Base-by-base conservation (phyloP, 2,329 filamentous ascomycete species). In the Aspergillus sp. region DNA sequence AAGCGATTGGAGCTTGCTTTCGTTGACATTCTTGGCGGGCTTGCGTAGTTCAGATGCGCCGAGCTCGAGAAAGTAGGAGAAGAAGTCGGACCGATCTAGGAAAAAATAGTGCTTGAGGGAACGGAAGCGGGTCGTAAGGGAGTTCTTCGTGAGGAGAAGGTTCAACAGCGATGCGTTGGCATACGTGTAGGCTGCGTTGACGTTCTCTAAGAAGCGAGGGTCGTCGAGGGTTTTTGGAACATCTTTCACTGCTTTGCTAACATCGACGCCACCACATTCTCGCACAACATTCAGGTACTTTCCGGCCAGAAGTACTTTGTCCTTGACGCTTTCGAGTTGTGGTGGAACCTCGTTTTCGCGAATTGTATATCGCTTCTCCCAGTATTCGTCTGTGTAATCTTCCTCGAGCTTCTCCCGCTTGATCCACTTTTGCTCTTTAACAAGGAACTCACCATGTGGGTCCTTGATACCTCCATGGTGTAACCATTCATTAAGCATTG, bases 21-120 rank as follows among this genome's bases (percentile, higher is more conserved):
- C 90, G 71, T 98, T 99, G 76, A 98, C 92, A 57, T 85, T 85
- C 73, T 92, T 92, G 60, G 93, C 91, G 32, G 90, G 89, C 73
- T 97, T 97, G 70, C 91, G 90, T 60, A 99, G 83, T 77, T 99
- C 95, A 1, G 92, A 93, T 30, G 90, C 84, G 57, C 92, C 88
- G 19, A 99, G 87, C 73, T 99, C 95, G 61, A 99, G 87, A 75
- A 99, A 99, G 77, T 98, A 96, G 2, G 92, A 92, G 77, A 99
- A 98, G 80, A 96, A 99, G 75, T 99, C 95, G 36, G 95, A 97
- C 8, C 93, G 90, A 69, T 98, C 94, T 63, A 99, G 88, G 82
- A 99, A 99, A 81, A 98, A 99, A 80, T 99, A 99, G 77, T 99
- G 95, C 75, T 99, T 99, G 41, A 99, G 82, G 13, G 94, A 98